These are phyloP conservation scores for Dendrobium officinale DNA, from an alignment of 106 monocot species.

Conservation along the genomic window DNA sequence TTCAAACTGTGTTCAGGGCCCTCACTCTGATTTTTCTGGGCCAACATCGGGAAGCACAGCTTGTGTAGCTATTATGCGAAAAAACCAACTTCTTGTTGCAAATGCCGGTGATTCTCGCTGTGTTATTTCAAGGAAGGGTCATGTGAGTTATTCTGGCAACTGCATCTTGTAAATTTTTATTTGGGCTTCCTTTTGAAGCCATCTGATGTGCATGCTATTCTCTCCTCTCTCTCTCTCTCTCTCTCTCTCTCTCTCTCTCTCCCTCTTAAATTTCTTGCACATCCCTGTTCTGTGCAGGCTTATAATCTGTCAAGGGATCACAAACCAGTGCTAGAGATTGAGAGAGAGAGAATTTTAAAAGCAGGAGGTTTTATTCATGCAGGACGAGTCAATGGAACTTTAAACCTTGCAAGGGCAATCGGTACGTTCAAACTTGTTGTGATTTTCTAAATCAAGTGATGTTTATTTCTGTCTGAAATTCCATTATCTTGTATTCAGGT, in stretches of 20 bases:
- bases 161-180: neutral
- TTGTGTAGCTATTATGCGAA: slow-evolving; percentile 86
- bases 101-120: slow-evolving; percentile 99
- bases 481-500: slow-evolving; percentile 31
- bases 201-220: neutral
- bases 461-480: neutral
- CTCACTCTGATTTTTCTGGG: slow-evolving; percentile 86
- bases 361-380: slow-evolving; percentile 92
- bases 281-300: slow-evolving; percentile 30
- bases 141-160: slow-evolving; percentile 25
- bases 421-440: slow-evolving; percentile 29
- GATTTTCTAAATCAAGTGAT: neutral
- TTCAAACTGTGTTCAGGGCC: slow-evolving; percentile 46
- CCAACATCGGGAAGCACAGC: slow-evolving; percentile 92
- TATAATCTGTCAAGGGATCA: slow-evolving; percentile 92
- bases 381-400: slow-evolving; percentile 89
- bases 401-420: slow-evolving; percentile 88
- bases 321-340: slow-evolving; percentile 82
- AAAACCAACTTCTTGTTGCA: slow-evolving; percentile 77
- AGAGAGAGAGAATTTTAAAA: slow-evolving; percentile 84
- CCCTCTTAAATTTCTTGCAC: neutral
- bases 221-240: no score
- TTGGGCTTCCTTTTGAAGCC: no score
- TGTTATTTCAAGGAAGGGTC: slow-evolving; percentile 93
- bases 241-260: neutral